phyloP scores from a whole-genome alignment of 352 stramenopile species.

The Phytopythium kandeliae region DNA sequence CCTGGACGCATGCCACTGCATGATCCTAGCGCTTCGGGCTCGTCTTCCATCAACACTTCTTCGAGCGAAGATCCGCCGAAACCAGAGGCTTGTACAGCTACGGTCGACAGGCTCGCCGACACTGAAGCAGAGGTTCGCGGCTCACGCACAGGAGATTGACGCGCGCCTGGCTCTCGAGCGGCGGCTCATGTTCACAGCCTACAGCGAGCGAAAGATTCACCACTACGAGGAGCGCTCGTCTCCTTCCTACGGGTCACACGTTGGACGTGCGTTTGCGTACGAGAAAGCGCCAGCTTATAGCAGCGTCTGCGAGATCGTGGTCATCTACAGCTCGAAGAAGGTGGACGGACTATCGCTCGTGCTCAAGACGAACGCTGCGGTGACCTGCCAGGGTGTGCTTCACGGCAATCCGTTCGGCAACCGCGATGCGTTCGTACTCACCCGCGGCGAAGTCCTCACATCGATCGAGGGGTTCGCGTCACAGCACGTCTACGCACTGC shows the following conservation, averaged over 20 bases:
- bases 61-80: slow-evolving; percentile 17
- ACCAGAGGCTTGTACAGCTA: slow-evolving; percentile 21
- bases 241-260: slow-evolving; percentile 29
- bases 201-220: slow-evolving; percentile 59
- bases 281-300: slow-evolving; percentile 59
- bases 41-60: slow-evolving; percentile 25
- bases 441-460: slow-evolving; percentile 51
- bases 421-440: slow-evolving; percentile 53
- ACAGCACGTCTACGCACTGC: slow-evolving; percentile 59
- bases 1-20: slow-evolving; percentile 44
- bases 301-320: slow-evolving; percentile 54
- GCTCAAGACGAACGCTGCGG: slow-evolving; percentile 45
- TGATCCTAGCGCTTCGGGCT: slow-evolving; percentile 28
- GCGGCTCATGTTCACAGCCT: slow-evolving; percentile 67
- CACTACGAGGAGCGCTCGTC: slow-evolving; percentile 60
- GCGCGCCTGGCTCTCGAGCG: slow-evolving; percentile 59
- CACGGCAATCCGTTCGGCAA: slow-evolving; percentile 69
- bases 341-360: slow-evolving; percentile 60
- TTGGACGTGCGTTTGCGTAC: slow-evolving; percentile 46
- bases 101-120: slow-evolving; percentile 46
- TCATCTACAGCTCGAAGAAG: slow-evolving; percentile 63
- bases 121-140: slow-evolving; percentile 67
- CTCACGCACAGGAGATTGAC: slow-evolving; percentile 52
- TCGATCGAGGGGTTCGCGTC: slow-evolving; percentile 67
- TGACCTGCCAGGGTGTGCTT: slow-evolving; percentile 38